phyloP scores from a whole-genome alignment of 306 rosid species.

The Rosa chinensis region DNA sequence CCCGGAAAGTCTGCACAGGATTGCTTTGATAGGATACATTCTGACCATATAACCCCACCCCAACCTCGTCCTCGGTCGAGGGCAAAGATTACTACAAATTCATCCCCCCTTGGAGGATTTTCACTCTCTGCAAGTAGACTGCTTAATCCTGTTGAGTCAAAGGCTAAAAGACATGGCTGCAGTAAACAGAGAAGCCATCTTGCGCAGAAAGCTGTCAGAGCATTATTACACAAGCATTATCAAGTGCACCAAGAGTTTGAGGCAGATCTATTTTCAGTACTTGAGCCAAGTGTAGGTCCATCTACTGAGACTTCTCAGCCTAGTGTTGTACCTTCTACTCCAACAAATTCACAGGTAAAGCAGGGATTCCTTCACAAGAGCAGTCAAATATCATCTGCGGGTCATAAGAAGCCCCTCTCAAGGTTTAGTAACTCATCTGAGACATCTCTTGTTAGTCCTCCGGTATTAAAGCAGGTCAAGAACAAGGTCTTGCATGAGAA shows the following conservation, averaged over 20 bases:
- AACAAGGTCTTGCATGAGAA: slow-evolving; percentile 70
- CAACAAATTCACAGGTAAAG: slow-evolving; percentile 43
- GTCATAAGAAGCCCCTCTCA: slow-evolving; percentile 50
- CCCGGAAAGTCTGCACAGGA: slow-evolving; percentile 92
- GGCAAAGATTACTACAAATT: slow-evolving; percentile 42
- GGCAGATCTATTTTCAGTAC: slow-evolving; percentile 75
- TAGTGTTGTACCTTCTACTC: slow-evolving; percentile 46
- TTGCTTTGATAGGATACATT: slow-evolving; percentile 77
- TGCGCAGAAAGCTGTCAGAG: slow-evolving; percentile 51
- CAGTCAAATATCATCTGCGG: slow-evolving; percentile 46
- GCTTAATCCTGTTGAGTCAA: slow-evolving; percentile 45
- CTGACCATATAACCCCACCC: slow-evolving; percentile 62
- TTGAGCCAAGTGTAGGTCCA: slow-evolving; percentile 59
- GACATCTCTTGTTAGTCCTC: slow-evolving; percentile 62
- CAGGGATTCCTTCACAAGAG: slow-evolving; percentile 37
- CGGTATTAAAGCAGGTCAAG: slow-evolving; percentile 71
- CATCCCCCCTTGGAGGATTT: slow-evolving; percentile 45
- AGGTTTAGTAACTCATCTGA: slow-evolving; percentile 44
- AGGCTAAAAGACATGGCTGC: slow-evolving; percentile 34
- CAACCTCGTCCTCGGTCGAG: slow-evolving; percentile 56
- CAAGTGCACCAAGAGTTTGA: slow-evolving; percentile 38
- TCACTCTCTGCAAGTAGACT: slow-evolving; percentile 66
- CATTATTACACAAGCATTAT: slow-evolving; percentile 39
- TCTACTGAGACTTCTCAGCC: slow-evolving; percentile 37
- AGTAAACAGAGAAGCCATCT: slow-evolving; percentile 44